phyloP scores from a whole-genome alignment of 495 filamentous ascomycete genomes.

The Annulohypoxylon maeteangense region DNA sequence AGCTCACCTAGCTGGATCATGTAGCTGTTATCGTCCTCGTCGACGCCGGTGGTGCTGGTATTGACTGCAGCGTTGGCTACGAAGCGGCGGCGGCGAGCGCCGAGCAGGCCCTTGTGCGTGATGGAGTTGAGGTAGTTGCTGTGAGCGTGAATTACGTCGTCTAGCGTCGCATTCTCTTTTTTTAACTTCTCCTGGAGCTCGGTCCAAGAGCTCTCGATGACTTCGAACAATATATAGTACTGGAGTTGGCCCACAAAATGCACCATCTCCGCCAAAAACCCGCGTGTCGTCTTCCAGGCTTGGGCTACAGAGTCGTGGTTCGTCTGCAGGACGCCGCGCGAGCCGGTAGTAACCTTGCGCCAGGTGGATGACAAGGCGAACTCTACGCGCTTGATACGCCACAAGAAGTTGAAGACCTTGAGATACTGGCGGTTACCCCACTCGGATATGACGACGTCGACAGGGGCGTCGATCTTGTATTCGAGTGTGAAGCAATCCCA shows the following conservation, averaged over 20 bases:
- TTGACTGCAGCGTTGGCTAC: slow-evolving; percentile 52
- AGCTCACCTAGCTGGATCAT: slow-evolving; percentile 91
- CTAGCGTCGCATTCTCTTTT: slow-evolving; percentile 86
- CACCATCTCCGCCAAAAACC: slow-evolving; percentile 94
- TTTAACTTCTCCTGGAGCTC: slow-evolving; percentile 81
- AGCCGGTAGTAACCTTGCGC: slow-evolving; percentile 96
- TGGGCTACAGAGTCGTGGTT: slow-evolving; percentile 78
- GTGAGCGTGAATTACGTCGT: slow-evolving; percentile 94
- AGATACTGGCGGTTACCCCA: slow-evolving; percentile 96
- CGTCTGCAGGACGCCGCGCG: slow-evolving; percentile 86
- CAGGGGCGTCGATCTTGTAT: slow-evolving; percentile 97
- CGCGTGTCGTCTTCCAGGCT: slow-evolving; percentile 91
- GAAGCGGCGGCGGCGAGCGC: slow-evolving; percentile 63
- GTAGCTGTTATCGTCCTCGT: slow-evolving; percentile 80
- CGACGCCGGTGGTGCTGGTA: slow-evolving; percentile 45
- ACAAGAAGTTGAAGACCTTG: slow-evolving; percentile 99
- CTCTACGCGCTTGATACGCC: slow-evolving; percentile 97
- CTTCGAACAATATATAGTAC: slow-evolving; percentile 98
- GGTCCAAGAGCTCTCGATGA: slow-evolving; percentile 95
- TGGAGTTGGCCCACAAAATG: slow-evolving; percentile 97
- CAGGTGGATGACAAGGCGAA: slow-evolving; percentile 91
- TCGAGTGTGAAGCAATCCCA: slow-evolving; percentile 99
- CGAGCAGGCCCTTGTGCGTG: slow-evolving; percentile 95
- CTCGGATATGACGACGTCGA: slow-evolving; percentile 96
- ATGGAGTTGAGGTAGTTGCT: slow-evolving; percentile 90